Evolutionary conservation across 2,329 filamentous ascomycete species (phyloP).

Genomic region (Fusarium buxicola): DNA sequence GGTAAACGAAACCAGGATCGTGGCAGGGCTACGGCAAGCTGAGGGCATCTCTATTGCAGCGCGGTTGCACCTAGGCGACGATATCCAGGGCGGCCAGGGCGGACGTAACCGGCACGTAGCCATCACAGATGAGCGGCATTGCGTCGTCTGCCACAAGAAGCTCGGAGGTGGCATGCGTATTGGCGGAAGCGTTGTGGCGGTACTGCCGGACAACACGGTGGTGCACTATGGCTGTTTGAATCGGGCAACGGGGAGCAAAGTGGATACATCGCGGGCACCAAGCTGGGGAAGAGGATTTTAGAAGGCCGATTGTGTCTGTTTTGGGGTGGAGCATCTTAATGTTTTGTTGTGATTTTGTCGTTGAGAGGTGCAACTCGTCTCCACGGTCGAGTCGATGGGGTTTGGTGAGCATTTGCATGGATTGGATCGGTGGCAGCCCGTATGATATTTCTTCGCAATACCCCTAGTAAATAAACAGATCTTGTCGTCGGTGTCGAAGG

Average conservation of each 20-base stretch:
- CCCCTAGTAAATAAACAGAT: conserved; percentile 35
- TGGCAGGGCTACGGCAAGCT: conserved; percentile 80
- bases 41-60: conserved; percentile 83
- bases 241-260: conserved; percentile 55
- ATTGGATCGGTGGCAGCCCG: conserved; percentile 40
- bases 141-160: conserved; percentile 92
- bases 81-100: conserved; percentile 62
- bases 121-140: conserved; percentile 88
- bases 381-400: conserved; percentile 8
- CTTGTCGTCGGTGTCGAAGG: conserved; percentile 5
- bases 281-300: conserved; percentile 55
- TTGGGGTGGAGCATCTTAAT: conserved; percentile 21
- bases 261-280: conserved; percentile 48
- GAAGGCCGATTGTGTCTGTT: conserved; percentile 28
- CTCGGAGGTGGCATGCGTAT: conserved; percentile 87
- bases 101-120: conserved; percentile 75
- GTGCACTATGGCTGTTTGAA: conserved; percentile 85
- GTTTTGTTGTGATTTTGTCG: conserved; percentile 18
- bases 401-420: conserved; percentile 38
- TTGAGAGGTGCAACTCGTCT: conserved; percentile 1
- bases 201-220: conserved; percentile 84
- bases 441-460: conserved; percentile 42
- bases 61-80: conserved; percentile 78
- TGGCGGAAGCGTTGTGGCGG: conserved; percentile 89
- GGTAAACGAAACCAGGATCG: conserved; percentile 82